Evolutionary conservation across 768 basidiomycete species (phyloP).

Genomic region (Lentinula sp.): DNA sequence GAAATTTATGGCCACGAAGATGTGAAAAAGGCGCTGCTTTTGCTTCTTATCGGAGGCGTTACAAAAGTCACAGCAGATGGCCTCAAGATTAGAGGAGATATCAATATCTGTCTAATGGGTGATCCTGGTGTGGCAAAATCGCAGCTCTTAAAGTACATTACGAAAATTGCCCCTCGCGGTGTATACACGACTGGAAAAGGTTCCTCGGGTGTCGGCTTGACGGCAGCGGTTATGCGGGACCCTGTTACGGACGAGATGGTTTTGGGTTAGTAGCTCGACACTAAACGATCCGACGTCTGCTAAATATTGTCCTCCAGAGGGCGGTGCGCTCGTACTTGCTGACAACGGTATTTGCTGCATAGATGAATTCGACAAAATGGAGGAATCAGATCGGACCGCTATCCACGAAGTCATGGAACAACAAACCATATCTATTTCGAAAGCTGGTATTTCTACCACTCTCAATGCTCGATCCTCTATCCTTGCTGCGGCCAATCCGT

Average conservation of each 20-base stretch:
- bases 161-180: slow-evolving; percentile 95
- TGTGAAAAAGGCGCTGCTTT: slow-evolving; percentile 91
- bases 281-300: not conserved
- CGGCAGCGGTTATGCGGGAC: slow-evolving; percentile 98
- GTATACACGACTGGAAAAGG: slow-evolving; percentile 99
- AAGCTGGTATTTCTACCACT: slow-evolving; percentile 98
- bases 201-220: slow-evolving; percentile 97
- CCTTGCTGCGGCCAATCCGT: slow-evolving; percentile 94
- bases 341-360: slow-evolving; percentile 99
- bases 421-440: slow-evolving; percentile 98
- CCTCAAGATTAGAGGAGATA: slow-evolving; percentile 97
- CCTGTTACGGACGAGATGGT: slow-evolving; percentile 99
- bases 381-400: slow-evolving; percentile 93
- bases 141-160: slow-evolving; percentile 95
- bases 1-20: slow-evolving; percentile 98
- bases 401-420: slow-evolving; percentile 99
- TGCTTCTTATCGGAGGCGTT: slow-evolving; percentile 92
- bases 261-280: slow-evolving; percentile 55
- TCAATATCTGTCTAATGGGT: slow-evolving; percentile 98
- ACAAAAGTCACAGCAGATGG: slow-evolving; percentile 95
- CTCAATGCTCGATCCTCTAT: slow-evolving; percentile 97
- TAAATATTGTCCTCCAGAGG: slow-evolving; percentile 54
- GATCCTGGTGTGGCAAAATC: slow-evolving; percentile 99
- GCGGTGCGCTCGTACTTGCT: slow-evolving; percentile 96
- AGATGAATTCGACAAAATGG: slow-evolving; percentile 99